Base-by-base conservation (phyloP, 768 basidiomycete species). In the Pleurotus eryngii region DNA sequence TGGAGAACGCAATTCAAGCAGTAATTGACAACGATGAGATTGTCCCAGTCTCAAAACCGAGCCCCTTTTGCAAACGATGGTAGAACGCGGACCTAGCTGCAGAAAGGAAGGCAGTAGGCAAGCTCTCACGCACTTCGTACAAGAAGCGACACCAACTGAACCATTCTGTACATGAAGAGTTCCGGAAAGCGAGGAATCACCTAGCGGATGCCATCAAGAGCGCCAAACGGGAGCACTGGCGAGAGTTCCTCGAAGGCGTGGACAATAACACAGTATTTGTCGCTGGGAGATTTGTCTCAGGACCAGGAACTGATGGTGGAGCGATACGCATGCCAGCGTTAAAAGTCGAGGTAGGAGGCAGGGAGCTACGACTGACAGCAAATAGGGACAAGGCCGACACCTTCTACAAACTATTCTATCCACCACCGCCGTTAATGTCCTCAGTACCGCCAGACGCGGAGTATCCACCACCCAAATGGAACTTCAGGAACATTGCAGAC, bases 51-150 rank as follows among this genome's bases (percentile, higher is more conserved):
- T n/a, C 60, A 2, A 56, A 60, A 24, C 63, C 62, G 1, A 50
- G 40, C 37, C 65, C 63, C 0, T 57, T 57, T 35, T 49, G 60
- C 3, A 68, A 63, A 18, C n/a, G 62, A 0, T 70, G 67, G 67
- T 70, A 61, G 62, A 64, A 22, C 1, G 3, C 38, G 0, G 63
- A 67, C 4, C 57, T 70, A 7, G 9, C 47, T 12, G 12, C n/a
- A 6, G 11, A 24, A 17, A 20, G 47, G 9, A 49, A 27, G 17
- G 47, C 6, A 14, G 30, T 9, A 27, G 24, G 5, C 6, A n/a
- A 14, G 11, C 20, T 49, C 22, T 14, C n/a, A 11, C 17, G 47
- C 9, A 7, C 48, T 3, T 14, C 59, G 0, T 55, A 55, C 15
- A 22, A 49, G 1, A 49, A 46, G 24, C 38, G 59, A 9, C 40